Evolutionary conservation across 768 basidiomycete species (phyloP).

Genomic region (Podaxis sp.): DNA sequence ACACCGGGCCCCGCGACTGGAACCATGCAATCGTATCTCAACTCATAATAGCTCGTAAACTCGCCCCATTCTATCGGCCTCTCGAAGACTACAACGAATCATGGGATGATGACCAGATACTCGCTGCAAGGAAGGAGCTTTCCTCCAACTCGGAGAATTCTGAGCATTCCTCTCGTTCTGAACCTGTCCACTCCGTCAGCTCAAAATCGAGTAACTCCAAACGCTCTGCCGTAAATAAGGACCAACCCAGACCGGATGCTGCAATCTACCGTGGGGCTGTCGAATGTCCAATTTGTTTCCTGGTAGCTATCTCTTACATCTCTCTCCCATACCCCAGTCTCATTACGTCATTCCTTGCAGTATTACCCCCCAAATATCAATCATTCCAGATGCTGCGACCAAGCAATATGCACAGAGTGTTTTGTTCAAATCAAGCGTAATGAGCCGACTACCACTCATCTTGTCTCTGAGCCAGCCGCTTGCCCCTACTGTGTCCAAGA

Average conservation of each 20-base stretch:
- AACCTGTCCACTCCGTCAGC: slow-evolving; percentile 34
- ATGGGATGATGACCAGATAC: slow-evolving; percentile 88
- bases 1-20: slow-evolving; percentile 85
- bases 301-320: slow-evolving; percentile 56
- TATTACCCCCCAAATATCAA: slow-evolving; percentile 98
- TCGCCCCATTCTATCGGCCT: slow-evolving; percentile 96
- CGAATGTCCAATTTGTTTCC: slow-evolving; percentile 98
- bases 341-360: slow-evolving; percentile 44
- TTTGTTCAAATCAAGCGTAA: slow-evolving; percentile 98
- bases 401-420: slow-evolving; percentile 98
- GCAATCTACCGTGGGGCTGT: slow-evolving; percentile 80
- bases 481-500: slow-evolving; percentile 98
- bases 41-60: slow-evolving; percentile 82
- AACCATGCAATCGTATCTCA: slow-evolving; percentile 84
- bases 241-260: slow-evolving; percentile 71
- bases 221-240: slow-evolving; percentile 60
- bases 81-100: slow-evolving; percentile 89
- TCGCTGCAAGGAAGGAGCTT: slow-evolving; percentile 73
- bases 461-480: slow-evolving; percentile 94
- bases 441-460: slow-evolving; percentile 92
- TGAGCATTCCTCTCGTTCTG: slow-evolving; percentile 47
- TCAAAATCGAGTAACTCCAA: slow-evolving; percentile 47
- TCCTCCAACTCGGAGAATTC: slow-evolving; percentile 44
- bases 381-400: slow-evolving; percentile 96
- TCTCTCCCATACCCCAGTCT: slow-evolving; percentile 21